Base-by-base conservation (phyloP, 2,329 filamentous ascomycete species). In the Hypoxylon sp. region DNA sequence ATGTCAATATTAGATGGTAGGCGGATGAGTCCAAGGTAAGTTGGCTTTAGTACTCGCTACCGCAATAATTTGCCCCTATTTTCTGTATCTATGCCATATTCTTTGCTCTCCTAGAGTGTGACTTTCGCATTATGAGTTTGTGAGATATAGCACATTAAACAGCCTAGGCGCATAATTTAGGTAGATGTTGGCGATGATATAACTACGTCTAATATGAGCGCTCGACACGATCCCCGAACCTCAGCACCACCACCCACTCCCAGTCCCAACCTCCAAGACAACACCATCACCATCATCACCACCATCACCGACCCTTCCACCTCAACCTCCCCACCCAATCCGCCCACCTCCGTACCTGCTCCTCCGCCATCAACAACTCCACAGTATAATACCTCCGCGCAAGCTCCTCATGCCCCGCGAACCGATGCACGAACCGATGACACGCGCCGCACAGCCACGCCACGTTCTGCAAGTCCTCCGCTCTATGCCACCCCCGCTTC, bases 361-460 rank as follows among this genome's bases (percentile, higher is more conserved):
- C 90, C 78, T 91, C 87, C 74, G 85, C 87, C 76, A 91, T 77
- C 69, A 97, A 82, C 72, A 86, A 80, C 60, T 95, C 92, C 5
- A 96, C 88, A 0, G 89, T 94, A 80, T 89, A 93, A 77, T 86
- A 94, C 59, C 90, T 82, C 73, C 86, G 84, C 13, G 93, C 94
- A 72, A 97, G 81, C 74, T 92, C 92, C 84, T 97, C 93, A 76
- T 96, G 93, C 3, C 81, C 84, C 35, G 88, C 90, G 76, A 94
- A 87, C 42, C 88, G 83, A 82, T 97, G 94, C 77, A 97, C 92
- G 77, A 93, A 94, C 46, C 86, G 88, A 82, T 97, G 94, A 75
- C 94, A 97, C 2, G 93, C 91, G 54, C 93, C 85, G 80, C 94
- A 97, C 72, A 97, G 80, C 93, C 93, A 97, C 11, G 94, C 93